Percentiles rank a stretch among this genome's conserved stretches.
phyloP scores from a whole-genome alignment of 768 basidiomycete species.

The Astraeus odoratus region DNA sequence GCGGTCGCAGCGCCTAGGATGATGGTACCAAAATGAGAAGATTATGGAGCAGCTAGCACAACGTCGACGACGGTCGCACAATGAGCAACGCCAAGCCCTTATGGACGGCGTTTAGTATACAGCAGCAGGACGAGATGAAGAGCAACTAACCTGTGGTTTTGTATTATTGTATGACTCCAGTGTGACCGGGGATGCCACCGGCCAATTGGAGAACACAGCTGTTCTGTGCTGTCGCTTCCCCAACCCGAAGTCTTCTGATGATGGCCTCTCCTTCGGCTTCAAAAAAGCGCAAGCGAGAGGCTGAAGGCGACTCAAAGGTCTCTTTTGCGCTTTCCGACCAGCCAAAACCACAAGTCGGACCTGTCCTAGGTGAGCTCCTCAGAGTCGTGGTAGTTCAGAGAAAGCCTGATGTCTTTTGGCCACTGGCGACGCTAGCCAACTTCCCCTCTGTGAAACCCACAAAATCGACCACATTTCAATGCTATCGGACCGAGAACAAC shows the following conservation, averaged over 20 bases:
- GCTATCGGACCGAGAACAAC: slow-evolving; percentile 45
- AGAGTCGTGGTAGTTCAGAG: slow-evolving; percentile 21
- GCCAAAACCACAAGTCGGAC: slow-evolving; percentile 36
- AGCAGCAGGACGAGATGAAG: background rate
- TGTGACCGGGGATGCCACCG: no score
- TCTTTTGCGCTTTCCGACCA: slow-evolving; percentile 32
- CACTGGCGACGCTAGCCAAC: slow-evolving; percentile 34
- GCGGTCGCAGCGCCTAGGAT: slow-evolving; percentile 10
- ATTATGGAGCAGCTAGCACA: slow-evolving; percentile 12
- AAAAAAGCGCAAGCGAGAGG: slow-evolving; percentile 46
- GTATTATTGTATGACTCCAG: no score
- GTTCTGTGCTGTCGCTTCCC: no score
- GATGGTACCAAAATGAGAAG: slow-evolving; percentile 18
- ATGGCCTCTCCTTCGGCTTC: slow-evolving; percentile 22
- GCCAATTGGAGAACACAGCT: no score
- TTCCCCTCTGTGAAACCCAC: slow-evolving; percentile 64
- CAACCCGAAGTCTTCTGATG: no score
- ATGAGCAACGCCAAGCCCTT: slow-evolving; percentile 9
- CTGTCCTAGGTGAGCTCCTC: slow-evolving; percentile 42
- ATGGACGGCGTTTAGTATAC: slow-evolving; percentile 9
- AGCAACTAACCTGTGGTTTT: background rate
- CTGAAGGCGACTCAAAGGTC: slow-evolving; percentile 27
- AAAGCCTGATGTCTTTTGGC: slow-evolving; percentile 7
- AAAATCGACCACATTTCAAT: slow-evolving; percentile 50
- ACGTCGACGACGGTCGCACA: slow-evolving; percentile 14